These are phyloP conservation scores for Amphicarpaea edgeworthii DNA, from an alignment of 306 rosid species.

Conservation along the genomic window DNA sequence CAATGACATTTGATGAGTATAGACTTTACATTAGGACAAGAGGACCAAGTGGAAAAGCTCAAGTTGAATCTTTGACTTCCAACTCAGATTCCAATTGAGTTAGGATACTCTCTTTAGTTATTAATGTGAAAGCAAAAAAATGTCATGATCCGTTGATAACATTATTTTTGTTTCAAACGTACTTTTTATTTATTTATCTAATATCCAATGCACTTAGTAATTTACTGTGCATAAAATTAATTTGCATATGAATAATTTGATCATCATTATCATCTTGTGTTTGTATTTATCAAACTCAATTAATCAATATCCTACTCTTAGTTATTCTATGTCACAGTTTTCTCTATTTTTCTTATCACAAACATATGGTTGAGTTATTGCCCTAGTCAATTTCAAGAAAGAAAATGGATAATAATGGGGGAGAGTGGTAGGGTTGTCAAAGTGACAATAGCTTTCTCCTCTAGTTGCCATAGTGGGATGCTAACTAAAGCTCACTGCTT, in stretches of 20 bases:
- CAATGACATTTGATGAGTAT: constrained; percentile 80
- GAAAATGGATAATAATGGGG: constrained; percentile 16
- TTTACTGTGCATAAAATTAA: background rate
- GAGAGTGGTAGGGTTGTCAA: background rate
- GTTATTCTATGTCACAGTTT: background rate
- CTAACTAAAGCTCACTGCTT: background rate
- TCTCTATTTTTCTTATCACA: background rate
- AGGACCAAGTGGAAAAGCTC: constrained; percentile 76
- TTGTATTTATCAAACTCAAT: background rate
- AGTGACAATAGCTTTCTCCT: background rate
- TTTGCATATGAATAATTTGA: constrained; percentile 26
- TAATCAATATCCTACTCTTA: background rate
- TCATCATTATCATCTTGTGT: background rate
- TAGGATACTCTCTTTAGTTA: too few relatives aligned
- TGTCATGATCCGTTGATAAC: too few relatives aligned
- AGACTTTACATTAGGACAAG: constrained; percentile 74
- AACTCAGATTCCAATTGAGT: constrained; percentile 19
- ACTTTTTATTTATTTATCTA: too few relatives aligned
- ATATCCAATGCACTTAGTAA: too few relatives aligned
- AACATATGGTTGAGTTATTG: constrained; percentile 1
- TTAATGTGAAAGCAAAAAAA: too few relatives aligned
- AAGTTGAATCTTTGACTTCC: constrained; percentile 66
- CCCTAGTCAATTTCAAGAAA: constrained; percentile 17
- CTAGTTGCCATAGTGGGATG: background rate
- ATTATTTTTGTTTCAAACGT: too few relatives aligned